A percentile compares a stretch with the other conserved stretches of the same genome.
Evolutionary conservation across 768 basidiomycete species (phyloP).

Genomic region (Lentinula sp.): DNA sequence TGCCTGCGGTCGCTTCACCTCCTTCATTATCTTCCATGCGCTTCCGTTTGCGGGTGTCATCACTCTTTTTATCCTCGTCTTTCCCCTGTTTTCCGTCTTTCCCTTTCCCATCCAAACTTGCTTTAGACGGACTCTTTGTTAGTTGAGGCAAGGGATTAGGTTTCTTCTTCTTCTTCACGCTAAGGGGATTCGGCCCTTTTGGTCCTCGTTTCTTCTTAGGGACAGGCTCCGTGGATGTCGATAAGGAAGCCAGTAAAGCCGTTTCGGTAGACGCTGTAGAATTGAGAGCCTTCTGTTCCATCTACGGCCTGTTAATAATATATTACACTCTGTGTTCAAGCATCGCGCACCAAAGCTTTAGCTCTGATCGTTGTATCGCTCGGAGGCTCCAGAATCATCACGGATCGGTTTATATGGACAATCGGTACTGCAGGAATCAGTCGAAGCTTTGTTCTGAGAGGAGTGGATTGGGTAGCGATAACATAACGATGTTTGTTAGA

Average conservation of each 20-base stretch:
- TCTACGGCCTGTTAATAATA: constrained; percentile 29
- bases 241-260: constrained; percentile 29
- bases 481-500: constrained; percentile 92
- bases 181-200: constrained; percentile 89
- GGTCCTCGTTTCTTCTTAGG: constrained; percentile 61
- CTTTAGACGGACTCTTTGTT: neutral
- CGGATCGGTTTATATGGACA: constrained; percentile 86
- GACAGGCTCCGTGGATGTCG: constrained; percentile 27
- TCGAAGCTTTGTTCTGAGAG: constrained; percentile 65
- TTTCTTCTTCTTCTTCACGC: constrained; percentile 65
- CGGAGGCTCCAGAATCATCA: constrained; percentile 90
- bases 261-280: constrained; percentile 41
- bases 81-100: neutral
- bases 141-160: neutral
- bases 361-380: constrained; percentile 66
- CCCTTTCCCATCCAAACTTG: neutral
- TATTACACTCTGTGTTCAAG: neutral
- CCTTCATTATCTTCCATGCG: constrained; percentile 10
- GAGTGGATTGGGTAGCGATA: constrained; percentile 75
- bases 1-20: neutral
- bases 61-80: neutral
- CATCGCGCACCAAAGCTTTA: constrained; percentile 49
- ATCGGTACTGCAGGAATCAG: constrained; percentile 81
- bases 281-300: constrained; percentile 55
- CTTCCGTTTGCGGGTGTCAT: constrained; percentile 5